Evolutionary conservation across 176 grass and related monocot genomes (phyloP).

Genomic region (Poa pratensis): DNA sequence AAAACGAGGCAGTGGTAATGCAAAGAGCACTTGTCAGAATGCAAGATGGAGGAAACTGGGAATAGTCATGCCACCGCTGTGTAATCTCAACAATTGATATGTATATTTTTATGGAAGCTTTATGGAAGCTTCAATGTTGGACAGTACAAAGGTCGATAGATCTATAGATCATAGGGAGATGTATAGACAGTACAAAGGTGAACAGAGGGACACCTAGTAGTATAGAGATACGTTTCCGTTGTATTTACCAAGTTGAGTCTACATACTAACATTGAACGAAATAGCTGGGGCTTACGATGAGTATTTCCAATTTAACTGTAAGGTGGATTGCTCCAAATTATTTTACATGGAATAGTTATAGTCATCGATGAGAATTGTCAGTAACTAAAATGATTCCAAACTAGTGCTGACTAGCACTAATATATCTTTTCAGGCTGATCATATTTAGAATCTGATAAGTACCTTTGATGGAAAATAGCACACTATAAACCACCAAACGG

Average conservation of each 20-base stretch:
- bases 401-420: not conserved
- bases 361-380: not conserved
- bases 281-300: not conserved
- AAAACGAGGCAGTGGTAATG: conserved; percentile 26
- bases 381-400: not conserved
- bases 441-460: not conserved
- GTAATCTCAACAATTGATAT: conserved; percentile 38
- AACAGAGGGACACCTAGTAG: not conserved
- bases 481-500: not conserved
- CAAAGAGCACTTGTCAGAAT: conserved; percentile 47
- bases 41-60: conserved; percentile 46
- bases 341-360: not conserved
- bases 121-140: too few relatives aligned
- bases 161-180: not conserved
- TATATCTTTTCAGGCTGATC: not conserved
- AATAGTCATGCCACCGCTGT: conserved; percentile 48
- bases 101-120: not conserved
- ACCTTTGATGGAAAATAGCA: not conserved
- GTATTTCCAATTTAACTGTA: conserved; percentile 1
- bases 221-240: not conserved
- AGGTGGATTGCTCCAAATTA: not conserved
- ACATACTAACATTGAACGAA: not conserved
- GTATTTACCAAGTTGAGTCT: not conserved
- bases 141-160: not conserved
- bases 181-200: not conserved